Percentiles rank a stretch among this genome's conserved stretches.
phyloP scores from a whole-genome alignment of 345 rosid genomes.

The Eucalyptus sideroxylon region DNA sequence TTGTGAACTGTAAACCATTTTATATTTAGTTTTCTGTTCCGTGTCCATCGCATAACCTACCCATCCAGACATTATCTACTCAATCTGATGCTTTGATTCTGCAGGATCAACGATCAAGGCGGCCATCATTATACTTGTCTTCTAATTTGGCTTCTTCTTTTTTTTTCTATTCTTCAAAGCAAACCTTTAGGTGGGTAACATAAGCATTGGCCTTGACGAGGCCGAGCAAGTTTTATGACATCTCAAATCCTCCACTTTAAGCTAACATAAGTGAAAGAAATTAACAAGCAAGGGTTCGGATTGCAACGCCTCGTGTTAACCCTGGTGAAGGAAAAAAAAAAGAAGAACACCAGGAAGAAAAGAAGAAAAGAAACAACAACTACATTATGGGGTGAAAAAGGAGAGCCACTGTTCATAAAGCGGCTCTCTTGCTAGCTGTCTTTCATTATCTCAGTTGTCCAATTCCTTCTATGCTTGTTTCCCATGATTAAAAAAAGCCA shows the following conservation, averaged over 20 bases:
- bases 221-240: not conserved
- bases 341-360: too few species aligned
- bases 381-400: not conserved
- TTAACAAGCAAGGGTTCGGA: not conserved
- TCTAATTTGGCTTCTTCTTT: not conserved
- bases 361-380: not conserved
- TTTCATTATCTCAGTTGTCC: not conserved
- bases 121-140: not conserved
- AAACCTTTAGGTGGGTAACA: not conserved
- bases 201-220: not conserved
- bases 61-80: not conserved
- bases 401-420: not conserved
- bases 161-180: not conserved
- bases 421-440: not conserved
- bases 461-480: not conserved
- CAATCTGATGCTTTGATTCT: not conserved
- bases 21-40: not conserved
- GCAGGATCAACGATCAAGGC: not conserved
- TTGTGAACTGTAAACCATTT: not conserved
- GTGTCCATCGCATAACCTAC: not conserved
- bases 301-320: not conserved
- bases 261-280: not conserved
- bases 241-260: not conserved
- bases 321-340: not conserved
- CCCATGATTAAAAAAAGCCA: not conserved